These are phyloP conservation scores for Groenewaldozyma auringiensis DNA, from an alignment of 1,139 yeast species.

Conservation along the genomic window DNA sequence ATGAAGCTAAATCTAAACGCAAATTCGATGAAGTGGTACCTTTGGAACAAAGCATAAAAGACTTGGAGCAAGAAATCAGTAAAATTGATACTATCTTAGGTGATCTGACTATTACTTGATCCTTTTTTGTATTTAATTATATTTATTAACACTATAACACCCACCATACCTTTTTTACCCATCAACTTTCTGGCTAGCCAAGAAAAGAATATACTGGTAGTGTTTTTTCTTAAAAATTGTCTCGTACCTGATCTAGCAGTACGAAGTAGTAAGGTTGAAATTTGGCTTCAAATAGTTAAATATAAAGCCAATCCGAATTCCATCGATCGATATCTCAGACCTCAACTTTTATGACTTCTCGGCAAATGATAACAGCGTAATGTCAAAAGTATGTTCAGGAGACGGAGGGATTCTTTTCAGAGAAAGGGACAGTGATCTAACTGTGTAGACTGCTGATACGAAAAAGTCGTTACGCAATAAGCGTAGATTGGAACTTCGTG, in stretches of 20 bases:
- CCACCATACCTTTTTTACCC: too few species aligned
- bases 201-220: too few species aligned
- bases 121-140: background rate
- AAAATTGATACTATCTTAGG: constrained; percentile 51
- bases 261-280: too few species aligned
- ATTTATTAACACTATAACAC: background rate
- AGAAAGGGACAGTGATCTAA: background rate
- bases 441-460: background rate
- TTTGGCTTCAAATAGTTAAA: background rate
- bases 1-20: constrained; percentile 54
- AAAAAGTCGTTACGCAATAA: background rate
- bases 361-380: background rate
- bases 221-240: too few species aligned
- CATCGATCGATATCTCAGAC: background rate
- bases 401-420: too few species aligned
- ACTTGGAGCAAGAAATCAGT: constrained; percentile 47
- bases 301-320: background rate
- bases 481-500: constrained; percentile 1
- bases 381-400: background rate
- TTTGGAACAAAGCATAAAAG: constrained; percentile 51
- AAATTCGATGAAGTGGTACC: constrained; percentile 70
- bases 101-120: constrained; percentile 6
- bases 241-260: too few species aligned
- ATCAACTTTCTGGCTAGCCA: too few species aligned
- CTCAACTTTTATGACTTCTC: background rate